phyloP scores from a whole-genome alignment of 306 rosid genomes.

The Quercus parvula region DNA sequence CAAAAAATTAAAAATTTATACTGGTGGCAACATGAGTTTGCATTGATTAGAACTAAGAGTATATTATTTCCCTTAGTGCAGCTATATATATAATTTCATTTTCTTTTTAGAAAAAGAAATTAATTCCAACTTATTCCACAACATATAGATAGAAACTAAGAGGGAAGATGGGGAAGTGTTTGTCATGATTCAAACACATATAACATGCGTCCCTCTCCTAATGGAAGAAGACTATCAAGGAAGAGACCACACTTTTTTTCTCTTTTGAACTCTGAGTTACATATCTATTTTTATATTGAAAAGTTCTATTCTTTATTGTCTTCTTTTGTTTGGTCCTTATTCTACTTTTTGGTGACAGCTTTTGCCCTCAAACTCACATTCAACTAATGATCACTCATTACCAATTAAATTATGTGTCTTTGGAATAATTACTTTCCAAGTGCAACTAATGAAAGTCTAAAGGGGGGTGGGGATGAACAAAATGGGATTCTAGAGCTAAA shows the following conservation, averaged over 20 bases:
- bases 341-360: constrained; percentile 36
- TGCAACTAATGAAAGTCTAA: constrained; percentile 24
- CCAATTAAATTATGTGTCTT: constrained; percentile 29
- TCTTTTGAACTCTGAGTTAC: constrained; percentile 5
- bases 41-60: not conserved
- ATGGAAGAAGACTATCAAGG: constrained; percentile 21
- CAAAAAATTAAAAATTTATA: not conserved
- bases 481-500: constrained; percentile 11
- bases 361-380: constrained; percentile 37
- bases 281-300: not conserved
- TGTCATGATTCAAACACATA: constrained; percentile 2
- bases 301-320: constrained; percentile 31
- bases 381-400: constrained; percentile 40
- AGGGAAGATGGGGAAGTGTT: not conserved
- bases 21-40: not conserved
- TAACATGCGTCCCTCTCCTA: constrained; percentile 3
- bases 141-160: not conserved
- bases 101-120: no score
- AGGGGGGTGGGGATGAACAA: constrained; percentile 5
- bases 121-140: not conserved
- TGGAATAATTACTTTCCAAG: constrained; percentile 28
- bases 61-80: not conserved
- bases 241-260: constrained; percentile 13
- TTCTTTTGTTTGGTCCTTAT: constrained; percentile 32
- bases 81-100: not conserved